Evolutionary conservation across 1,139 yeast genomes (phyloP).

Genomic region (Saccharomyces hybrid): DNA sequence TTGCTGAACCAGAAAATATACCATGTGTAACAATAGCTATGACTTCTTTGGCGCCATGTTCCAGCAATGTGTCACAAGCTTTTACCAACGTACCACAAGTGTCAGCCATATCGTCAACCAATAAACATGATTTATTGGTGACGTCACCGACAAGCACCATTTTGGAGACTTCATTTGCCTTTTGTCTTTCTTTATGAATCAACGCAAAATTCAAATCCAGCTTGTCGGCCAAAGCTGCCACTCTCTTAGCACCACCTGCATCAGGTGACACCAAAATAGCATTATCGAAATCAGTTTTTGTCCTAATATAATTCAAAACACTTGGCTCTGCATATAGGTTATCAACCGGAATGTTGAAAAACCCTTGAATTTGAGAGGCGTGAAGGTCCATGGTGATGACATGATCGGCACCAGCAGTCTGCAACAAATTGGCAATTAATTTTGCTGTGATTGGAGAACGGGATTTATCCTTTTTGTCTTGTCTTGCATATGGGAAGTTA

Average conservation of each 20-base stretch:
- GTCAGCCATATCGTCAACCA: conserved; percentile 78
- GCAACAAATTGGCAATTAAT: conserved; percentile 62
- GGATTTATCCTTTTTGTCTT: conserved; percentile 72
- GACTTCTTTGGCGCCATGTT: conserved; percentile 61
- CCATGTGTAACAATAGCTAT: conserved; percentile 77
- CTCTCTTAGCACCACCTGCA: conserved; percentile 82
- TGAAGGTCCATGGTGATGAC: conserved; percentile 79
- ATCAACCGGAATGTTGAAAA: conserved; percentile 73
- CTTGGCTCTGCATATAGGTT: conserved; percentile 75
- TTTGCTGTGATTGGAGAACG: conserved; percentile 84
- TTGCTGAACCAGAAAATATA: conserved; percentile 64
- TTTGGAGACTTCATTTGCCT: conserved; percentile 65
- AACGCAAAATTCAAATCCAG: conserved; percentile 68
- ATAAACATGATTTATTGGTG: conserved; percentile 53
- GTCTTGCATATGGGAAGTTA: conserved; percentile 76
- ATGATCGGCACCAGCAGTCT: conserved; percentile 75
- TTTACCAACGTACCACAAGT: conserved; percentile 74
- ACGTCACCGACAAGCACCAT: conserved; percentile 80
- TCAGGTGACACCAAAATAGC: conserved; percentile 78
- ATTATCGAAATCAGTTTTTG: conserved; percentile 41
- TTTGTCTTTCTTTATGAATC: conserved; percentile 72
- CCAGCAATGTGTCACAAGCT: conserved; percentile 48
- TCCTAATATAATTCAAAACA: conserved; percentile 60
- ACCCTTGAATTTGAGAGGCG: conserved; percentile 84
- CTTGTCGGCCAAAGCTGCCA: conserved; percentile 68